A percentile compares a stretch with the other conserved stretches of the same genome.
phyloP scores from a whole-genome alignment of 345 rosid genomes.

The Pelargonium nanum region DNA sequence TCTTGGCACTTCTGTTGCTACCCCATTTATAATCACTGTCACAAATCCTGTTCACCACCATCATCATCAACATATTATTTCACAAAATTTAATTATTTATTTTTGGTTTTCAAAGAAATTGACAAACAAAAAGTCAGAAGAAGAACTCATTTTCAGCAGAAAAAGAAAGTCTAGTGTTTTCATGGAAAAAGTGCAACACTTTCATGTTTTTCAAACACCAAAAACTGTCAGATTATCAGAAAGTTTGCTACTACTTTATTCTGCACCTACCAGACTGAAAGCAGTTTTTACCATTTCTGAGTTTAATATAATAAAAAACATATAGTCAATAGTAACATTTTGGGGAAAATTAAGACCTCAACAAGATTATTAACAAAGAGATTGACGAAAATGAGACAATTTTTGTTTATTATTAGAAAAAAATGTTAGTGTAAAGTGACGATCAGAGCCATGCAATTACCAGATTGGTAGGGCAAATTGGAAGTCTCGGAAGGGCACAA shows the following conservation, averaged over 20 bases:
- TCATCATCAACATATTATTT: conserved; percentile 4
- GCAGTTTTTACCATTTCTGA: no score
- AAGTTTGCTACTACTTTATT: background rate
- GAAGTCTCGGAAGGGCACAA: conserved; percentile 50
- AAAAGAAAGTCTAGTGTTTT: conserved; percentile 1
- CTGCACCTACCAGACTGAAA: no score
- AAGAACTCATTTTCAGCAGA: background rate
- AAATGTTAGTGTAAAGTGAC: background rate
- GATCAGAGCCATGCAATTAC: conserved; percentile 34
- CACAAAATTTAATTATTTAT: no score
- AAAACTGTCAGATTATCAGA: background rate
- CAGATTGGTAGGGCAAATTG: conserved; percentile 63
- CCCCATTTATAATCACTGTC: conserved; percentile 79
- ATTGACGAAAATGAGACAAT: no score
- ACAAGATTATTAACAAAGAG: no score
- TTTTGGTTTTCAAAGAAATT: background rate
- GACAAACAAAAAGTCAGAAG: background rate
- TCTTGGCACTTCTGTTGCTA: conserved; percentile 64
- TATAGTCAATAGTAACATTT: no score
- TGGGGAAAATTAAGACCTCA: background rate
- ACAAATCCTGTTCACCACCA: conserved; percentile 33
- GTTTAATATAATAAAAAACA: no score
- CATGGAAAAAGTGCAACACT: background rate
- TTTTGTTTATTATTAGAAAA: no score
- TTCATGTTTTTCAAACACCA: background rate